Evolutionary conservation across 75 land plant species (phyloP), one percentile per base, ranked within the genome.

Genomic region (Cunninghamia lanceolata): DNA sequence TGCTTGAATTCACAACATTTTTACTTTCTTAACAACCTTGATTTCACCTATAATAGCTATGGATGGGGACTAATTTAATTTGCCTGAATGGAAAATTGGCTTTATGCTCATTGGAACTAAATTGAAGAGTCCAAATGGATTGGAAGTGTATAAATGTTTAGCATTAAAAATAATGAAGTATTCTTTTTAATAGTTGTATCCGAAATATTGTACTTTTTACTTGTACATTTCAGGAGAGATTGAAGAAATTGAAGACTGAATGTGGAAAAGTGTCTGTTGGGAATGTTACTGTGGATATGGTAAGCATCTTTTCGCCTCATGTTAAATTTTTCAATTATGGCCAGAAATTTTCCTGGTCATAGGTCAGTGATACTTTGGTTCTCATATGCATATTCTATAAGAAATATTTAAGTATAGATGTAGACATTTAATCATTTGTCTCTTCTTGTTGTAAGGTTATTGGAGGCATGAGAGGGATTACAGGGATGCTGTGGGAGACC

Each of bases 401-500:
- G 30, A n/a, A 80, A 9, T 52, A 16, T 52, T 16, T 63, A 63
- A 63, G n/a, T 63, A 75, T 75, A 75, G 40, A 38, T 36, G 78
- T 34, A 14, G 8, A 63, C 68, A 16, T 75, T 75, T 75, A 36
- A 15, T 17, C 78, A 5, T 79, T 43, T 77, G 7, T 45, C 50
- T 80, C 32, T 80, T 10, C 47, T 80, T 42, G 40, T 43, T 15
- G 40, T 59, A 19, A 97, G 99, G 99, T 96, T 32, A 88, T 96
- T 82, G 99, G 99, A 86, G 99, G 99, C 63, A 98, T 98, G 99
- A 94, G 99, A 85, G 99, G 99, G 83, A 98, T 98, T 92, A 96
- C 91, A 59, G 99, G 99, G 45, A 90, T 98, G 87, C 85, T 98
- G 63, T 98, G 99, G 98, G 95, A 98, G 86, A 96, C 99, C 43